Evolutionary conservation across 352 stramenopile genomes (phyloP).

Genomic region (Pythium folliculosum): DNA sequence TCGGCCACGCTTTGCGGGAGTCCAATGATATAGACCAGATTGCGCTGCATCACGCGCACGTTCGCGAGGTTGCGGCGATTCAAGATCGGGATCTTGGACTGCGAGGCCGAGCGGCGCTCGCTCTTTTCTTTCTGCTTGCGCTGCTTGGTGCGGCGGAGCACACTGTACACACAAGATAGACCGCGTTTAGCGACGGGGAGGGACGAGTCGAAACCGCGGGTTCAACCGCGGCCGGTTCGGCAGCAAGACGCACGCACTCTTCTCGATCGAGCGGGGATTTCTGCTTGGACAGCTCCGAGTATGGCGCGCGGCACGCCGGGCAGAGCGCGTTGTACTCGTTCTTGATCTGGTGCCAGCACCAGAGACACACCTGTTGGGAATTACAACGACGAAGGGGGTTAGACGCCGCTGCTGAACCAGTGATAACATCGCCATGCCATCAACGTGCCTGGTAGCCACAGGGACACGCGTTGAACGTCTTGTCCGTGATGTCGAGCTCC

Average conservation of each 20-base stretch:
- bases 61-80: constrained; percentile 88
- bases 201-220: too few species aligned
- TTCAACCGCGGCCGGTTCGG: background rate
- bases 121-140: constrained; percentile 86
- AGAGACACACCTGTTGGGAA: constrained; percentile 93
- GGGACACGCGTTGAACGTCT: constrained; percentile 98
- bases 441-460: constrained; percentile 94
- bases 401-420: too few species aligned
- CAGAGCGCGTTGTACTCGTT: constrained; percentile 98
- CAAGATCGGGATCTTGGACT: constrained; percentile 39
- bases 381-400: background rate
- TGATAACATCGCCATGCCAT: too few species aligned
- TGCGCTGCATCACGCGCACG: constrained; percentile 92
- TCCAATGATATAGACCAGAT: constrained; percentile 95
- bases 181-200: background rate
- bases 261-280: constrained; percentile 94
- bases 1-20: constrained; percentile 84
- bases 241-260: constrained; percentile 50
- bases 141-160: constrained; percentile 77
- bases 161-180: constrained; percentile 32
- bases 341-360: constrained; percentile 99
- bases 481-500: constrained; percentile 97
- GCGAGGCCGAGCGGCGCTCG: constrained; percentile 60
- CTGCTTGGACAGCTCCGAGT: constrained; percentile 92
- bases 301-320: constrained; percentile 97